Evolutionary conservation across 257 asterid genomes (phyloP).

Genomic region (Petunia secreta): DNA sequence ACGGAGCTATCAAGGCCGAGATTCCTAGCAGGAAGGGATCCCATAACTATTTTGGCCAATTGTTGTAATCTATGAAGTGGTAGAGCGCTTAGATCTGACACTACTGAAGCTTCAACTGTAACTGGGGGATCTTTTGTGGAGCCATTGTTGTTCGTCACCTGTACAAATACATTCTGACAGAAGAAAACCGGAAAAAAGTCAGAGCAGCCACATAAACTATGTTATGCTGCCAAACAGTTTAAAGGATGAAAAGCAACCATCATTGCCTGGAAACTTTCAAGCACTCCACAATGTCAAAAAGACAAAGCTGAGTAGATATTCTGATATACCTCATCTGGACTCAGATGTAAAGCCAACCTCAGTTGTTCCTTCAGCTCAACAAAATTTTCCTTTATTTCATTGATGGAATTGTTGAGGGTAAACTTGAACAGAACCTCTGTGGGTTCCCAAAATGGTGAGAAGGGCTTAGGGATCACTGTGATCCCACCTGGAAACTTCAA

Average conservation of each 20-base stretch:
- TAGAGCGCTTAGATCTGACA: constrained; percentile 21
- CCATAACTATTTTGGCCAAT: constrained; percentile 57
- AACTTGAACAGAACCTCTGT: constrained; percentile 60
- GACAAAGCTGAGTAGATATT: constrained; percentile 9
- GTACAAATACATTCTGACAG: constrained; percentile 61
- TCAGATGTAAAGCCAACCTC: constrained; percentile 60
- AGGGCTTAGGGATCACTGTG: constrained; percentile 56
- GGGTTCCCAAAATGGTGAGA: constrained; percentile 31
- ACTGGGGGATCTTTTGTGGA: constrained; percentile 84
- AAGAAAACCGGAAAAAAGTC: constrained; percentile 20
- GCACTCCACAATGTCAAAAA: not conserved
- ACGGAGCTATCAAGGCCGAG: constrained; percentile 73
- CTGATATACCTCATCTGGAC: constrained; percentile 61
- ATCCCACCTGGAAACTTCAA: constrained; percentile 79
- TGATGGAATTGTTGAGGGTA: constrained; percentile 72
- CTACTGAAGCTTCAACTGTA: constrained; percentile 61
- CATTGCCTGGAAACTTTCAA: not conserved
- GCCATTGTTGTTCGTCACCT: constrained; percentile 65
- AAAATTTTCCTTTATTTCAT: constrained; percentile 67
- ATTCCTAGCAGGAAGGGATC: constrained; percentile 53
- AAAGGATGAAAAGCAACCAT: not conserved
- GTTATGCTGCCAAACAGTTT: not conserved
- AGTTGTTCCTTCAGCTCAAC: constrained; percentile 67
- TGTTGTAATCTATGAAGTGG: constrained; percentile 65
- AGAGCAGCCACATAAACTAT: not conserved